Evolutionary conservation across 1,284 basidiomycete species (phyloP), one percentile per base, ranked within the genome.

Genomic region (Boletus semigastroideus): DNA sequence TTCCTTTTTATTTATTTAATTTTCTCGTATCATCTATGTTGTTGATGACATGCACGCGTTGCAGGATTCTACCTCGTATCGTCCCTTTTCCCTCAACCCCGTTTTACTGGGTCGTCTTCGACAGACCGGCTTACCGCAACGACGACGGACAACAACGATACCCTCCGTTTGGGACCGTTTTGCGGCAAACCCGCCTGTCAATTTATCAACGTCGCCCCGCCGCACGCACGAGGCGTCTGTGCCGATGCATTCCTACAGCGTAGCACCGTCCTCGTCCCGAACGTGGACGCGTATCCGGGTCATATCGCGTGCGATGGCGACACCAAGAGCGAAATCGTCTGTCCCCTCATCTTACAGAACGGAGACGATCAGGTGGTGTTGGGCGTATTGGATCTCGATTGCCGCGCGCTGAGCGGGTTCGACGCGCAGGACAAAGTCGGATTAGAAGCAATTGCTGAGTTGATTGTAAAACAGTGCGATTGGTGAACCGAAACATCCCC

Each of bases 301-400:
- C 93, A 96, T 65, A 94, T 94, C 56, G 91, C 91, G 4, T 95
- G 93, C 63, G 92, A 94, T 61, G 88, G 84, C 16, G 82, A 85
- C 50, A 94, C 92, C 3, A 87, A 86, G 62, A 92, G 90, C 61
- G 93, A 95, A 67, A 83, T 95, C 48, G 92, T 94, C 10, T 75
- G 86, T 52, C 92, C 93, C 4, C 74, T 96, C 28, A 67, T 88
- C 41, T 58, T 79, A 19, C 52, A 59, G 30, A 53, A 64, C 37
- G 65, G 68, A 43, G 64, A 70, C 47, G 70, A 66, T 37, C 63
- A 60, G 20, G 69, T 70, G 41, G 74, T 75, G 2, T 67, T 94
- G 36, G 92, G 92, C 11, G 91, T 94, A 12, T 72, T 95, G 42
- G 92, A 95, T 73, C 72, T 95, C 42, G 93, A 94, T 67, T 93